Evolutionary conservation across 108 stramenopile species (phyloP).

Genomic region (Asterionellopsis glacialis): DNA sequence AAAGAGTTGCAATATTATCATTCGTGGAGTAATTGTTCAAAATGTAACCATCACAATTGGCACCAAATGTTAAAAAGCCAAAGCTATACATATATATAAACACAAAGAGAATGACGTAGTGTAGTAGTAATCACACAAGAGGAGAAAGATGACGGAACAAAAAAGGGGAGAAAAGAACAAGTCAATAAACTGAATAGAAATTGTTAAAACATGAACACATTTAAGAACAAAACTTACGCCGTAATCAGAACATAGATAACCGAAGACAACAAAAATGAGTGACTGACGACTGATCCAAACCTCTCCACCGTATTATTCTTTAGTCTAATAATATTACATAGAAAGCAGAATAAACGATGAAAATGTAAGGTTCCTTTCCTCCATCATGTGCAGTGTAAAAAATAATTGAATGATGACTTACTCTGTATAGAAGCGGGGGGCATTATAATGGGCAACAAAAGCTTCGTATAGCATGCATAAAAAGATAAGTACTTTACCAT

Average conservation of each 20-base stretch:
- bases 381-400: no score
- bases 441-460: constrained; percentile 78
- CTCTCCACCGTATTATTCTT: constrained; percentile 56
- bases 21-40: constrained; percentile 79
- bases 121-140: no score
- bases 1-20: constrained; percentile 68
- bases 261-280: constrained; percentile 48
- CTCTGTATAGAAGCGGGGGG: constrained; percentile 78
- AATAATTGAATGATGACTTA: no score
- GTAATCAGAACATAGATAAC: constrained; percentile 57
- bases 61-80: constrained; percentile 81
- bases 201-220: no score
- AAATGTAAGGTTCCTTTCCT: no score
- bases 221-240: constrained; percentile 1
- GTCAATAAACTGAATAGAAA: no score
- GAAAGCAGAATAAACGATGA: no score
- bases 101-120: no score
- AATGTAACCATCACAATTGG: constrained; percentile 58
- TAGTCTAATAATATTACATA: constrained; percentile 21
- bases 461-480: constrained; percentile 55
- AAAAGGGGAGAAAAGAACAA: no score
- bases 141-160: no score
- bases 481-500: constrained; percentile 18
- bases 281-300: constrained; percentile 48
- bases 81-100: constrained; percentile 5